Evolutionary conservation across 306 rosid genomes (phyloP), one percentile per base, ranked within the genome.

Genomic region (Boehmeria nivea): DNA sequence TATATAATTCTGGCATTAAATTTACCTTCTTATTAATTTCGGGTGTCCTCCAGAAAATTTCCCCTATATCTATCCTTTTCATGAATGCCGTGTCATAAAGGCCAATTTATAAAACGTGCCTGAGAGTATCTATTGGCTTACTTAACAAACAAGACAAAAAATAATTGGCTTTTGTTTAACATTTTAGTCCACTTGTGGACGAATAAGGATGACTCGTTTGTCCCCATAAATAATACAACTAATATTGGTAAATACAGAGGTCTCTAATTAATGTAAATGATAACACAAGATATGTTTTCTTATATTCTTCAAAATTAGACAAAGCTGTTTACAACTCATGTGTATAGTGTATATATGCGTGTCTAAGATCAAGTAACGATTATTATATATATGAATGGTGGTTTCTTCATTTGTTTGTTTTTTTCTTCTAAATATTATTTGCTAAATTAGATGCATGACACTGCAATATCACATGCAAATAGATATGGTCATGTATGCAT

Each of bases 71-170:
- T 27, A n/a, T 43, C 63, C 51, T 59, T 59, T 2, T 59, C 64
- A 59, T 23, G 8, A 44, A 19, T 59, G 61, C 51, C 51, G 53
- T 59, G 64, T 19, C 27, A 27, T 1, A 25, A 43, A 4, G 40
- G 64, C 24, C 12, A 25, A 43, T 34, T 3, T 11, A 40, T 40
- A 12, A 16, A 43, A 28, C 64, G 52, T 43, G 64, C 40, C 43
- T 25, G 63, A 40, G 51, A 58, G 63, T 43, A n/a, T 59, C 38
- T 26, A 39, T 59, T 26, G 43, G 53, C 53, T 25, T 44, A 9
- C 14, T 20, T 37, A 20, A 5, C 44, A 34, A 36, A 54, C 24
- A 54, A 54, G 44, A 54, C 59, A 54, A 54, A 54, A 3, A 5
- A 11, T 40, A 11, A 1, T 40, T 8, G 17, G 4, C 1, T 8